Evolutionary conservation across 257 asterid genomes (phyloP).

Genomic region (Nemophila menziesii): DNA sequence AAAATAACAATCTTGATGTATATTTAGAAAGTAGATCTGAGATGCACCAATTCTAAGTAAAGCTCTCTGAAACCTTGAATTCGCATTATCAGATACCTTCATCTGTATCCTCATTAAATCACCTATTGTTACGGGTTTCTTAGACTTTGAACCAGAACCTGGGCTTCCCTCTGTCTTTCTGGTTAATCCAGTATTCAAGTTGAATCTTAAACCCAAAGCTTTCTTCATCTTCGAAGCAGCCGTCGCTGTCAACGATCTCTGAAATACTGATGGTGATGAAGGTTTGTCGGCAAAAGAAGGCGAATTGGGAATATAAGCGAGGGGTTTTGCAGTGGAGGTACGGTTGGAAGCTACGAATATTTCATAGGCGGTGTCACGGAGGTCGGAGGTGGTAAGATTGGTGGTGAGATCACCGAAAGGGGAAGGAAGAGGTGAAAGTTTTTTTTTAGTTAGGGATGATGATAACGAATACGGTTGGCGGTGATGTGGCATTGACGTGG

Average conservation of each 20-base stretch:
- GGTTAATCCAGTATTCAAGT: slow-evolving; percentile 30
- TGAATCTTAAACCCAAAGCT: slow-evolving; percentile 88
- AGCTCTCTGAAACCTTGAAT: slow-evolving; percentile 85
- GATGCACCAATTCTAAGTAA: slow-evolving; percentile 88
- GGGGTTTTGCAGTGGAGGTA: slow-evolving; percentile 51
- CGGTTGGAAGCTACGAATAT: slow-evolving; percentile 83
- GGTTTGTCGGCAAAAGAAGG: slow-evolving; percentile 15
- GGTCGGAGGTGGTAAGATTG: slow-evolving; percentile 57
- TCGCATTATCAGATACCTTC: slow-evolving; percentile 67
- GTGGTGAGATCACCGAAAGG: slow-evolving; percentile 67
- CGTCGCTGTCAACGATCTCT: slow-evolving; percentile 76
- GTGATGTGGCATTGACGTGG: too few relatives aligned
- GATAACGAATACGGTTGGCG: too few relatives aligned
- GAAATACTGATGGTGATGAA: slow-evolving; percentile 29
- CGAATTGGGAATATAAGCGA: slow-evolving; percentile 33
- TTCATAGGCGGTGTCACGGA: slow-evolving; percentile 78
- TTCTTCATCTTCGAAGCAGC: slow-evolving; percentile 98
- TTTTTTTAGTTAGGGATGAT: too few relatives aligned
- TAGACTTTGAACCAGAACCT: slow-evolving; percentile 24
- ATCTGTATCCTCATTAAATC: slow-evolving; percentile 86
- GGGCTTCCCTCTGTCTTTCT: slow-evolving; percentile 32
- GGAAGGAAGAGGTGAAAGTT: slow-evolving; percentile 48
- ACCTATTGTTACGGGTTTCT: slow-evolving; percentile 72
- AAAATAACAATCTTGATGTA: background rate
- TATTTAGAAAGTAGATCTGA: slow-evolving; percentile 42